phyloP scores from a whole-genome alignment of 1,284 basidiomycete species.

The Pseudozyma thailandica region DNA sequence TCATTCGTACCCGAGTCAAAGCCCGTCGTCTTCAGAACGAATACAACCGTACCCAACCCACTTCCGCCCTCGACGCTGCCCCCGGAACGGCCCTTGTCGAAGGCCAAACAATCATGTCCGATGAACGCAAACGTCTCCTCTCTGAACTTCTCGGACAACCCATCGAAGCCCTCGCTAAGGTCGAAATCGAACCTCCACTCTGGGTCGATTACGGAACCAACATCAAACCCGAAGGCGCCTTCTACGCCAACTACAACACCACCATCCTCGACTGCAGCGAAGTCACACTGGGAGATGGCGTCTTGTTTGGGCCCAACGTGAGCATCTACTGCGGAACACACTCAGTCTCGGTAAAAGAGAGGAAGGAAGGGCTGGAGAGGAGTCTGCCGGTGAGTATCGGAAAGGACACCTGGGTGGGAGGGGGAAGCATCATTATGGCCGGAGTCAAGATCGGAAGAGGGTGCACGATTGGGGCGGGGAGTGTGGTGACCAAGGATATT shows the following conservation, averaged over 20 bases:
- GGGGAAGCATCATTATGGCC: slow-evolving; percentile 69
- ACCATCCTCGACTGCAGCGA: slow-evolving; percentile 57
- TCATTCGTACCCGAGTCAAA: slow-evolving; percentile 35
- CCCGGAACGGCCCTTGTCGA: slow-evolving; percentile 1
- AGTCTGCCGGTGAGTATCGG: slow-evolving; percentile 57
- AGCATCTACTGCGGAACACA: slow-evolving; percentile 61
- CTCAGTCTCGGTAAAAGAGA: slow-evolving; percentile 45
- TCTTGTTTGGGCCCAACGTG: slow-evolving; percentile 58
- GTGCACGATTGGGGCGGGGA: slow-evolving; percentile 70
- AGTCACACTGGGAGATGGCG: slow-evolving; percentile 52
- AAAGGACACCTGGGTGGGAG: slow-evolving; percentile 66
- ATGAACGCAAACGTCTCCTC: slow-evolving; percentile 33
- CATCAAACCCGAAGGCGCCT: slow-evolving; percentile 57
- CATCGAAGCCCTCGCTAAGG: not conserved
- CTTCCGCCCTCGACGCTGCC: slow-evolving; percentile 24
- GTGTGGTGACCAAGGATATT: slow-evolving; percentile 71
- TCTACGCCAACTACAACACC: slow-evolving; percentile 59
- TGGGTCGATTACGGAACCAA: slow-evolving; percentile 59
- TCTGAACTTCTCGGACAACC: slow-evolving; percentile 28
- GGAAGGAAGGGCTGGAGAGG: slow-evolving; percentile 50
- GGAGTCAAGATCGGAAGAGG: slow-evolving; percentile 71
- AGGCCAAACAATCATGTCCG: slow-evolving; percentile 35
- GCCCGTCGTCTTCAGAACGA: slow-evolving; percentile 37
- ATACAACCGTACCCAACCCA: slow-evolving; percentile 45
- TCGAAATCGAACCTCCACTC: slow-evolving; percentile 47